Evolutionary conservation across 1,284 basidiomycete genomes (phyloP).

Genomic region (Ustilago cynodontis): DNA sequence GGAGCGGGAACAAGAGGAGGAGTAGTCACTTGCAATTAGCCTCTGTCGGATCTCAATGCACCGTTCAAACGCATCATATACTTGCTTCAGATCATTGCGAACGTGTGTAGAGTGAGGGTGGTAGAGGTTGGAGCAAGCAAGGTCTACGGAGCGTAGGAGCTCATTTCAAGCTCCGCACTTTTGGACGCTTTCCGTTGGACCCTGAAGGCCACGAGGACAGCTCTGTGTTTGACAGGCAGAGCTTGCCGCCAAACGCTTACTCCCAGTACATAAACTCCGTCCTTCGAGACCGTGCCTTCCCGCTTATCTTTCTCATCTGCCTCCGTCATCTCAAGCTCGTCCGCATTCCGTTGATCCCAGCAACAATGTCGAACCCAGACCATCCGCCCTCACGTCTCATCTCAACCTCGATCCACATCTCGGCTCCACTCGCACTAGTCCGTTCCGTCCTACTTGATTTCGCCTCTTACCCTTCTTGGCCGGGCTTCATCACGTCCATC

Average conservation of each 20-base stretch:
- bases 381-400: conserved; percentile 11
- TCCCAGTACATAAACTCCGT: too few species aligned
- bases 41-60: neutral
- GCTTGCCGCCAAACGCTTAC: too few species aligned
- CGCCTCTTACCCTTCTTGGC: conserved; percentile 19
- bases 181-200: neutral
- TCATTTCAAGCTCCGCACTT: neutral
- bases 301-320: neutral
- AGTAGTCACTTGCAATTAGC: neutral
- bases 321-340: neutral
- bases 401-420: conserved; percentile 19
- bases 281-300: neutral
- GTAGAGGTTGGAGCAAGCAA: neutral
- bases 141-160: neutral
- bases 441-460: conserved; percentile 21
- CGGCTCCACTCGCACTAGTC: conserved; percentile 9
- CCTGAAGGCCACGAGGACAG: neutral
- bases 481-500: conserved; percentile 10
- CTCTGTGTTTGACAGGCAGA: too few species aligned
- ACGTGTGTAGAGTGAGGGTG: neutral
- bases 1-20: neutral
- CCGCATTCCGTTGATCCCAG: too few species aligned
- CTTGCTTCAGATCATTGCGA: neutral
- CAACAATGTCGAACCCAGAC: conserved; percentile 16
- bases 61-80: neutral